Base-by-base conservation (phyloP, 1,284 basidiomycete species). In the Thelephora terrestris region DNA sequence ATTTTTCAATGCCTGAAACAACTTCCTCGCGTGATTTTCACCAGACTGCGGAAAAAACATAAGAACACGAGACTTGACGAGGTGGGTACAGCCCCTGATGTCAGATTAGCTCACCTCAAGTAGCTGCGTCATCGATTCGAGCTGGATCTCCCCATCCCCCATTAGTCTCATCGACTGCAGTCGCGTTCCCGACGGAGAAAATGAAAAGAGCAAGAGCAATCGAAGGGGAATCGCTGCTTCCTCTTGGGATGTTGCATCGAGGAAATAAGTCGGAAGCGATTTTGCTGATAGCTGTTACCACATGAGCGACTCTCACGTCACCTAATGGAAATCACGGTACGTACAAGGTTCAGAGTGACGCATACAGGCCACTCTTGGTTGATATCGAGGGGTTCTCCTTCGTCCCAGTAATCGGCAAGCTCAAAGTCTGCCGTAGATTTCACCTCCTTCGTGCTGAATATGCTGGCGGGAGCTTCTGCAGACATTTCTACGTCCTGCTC, bases 391-490 rank as follows among this genome's bases (percentile, higher is more conserved):
- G 68, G 63, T 49, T 81, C 81, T 0, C 88, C 88, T 56, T 89
- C 86, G 54, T 88, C 87, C 85, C 85, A 88, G 53, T 81, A 86
- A 63, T 91, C 87, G 14, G 78, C 73, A 18, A 91, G 69, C 64
- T 91, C 88, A 58, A 91, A 91, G 60, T 91, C 88, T 3, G 74
- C 74, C 4, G 80, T 81, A 7, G 62, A 64, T 25, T 53, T 60
- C 47, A 72, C 62, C 12, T 66, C 63, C 10, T 76, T 70, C 14
- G 77, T 83, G 56, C 79, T 78, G 43, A 86, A 74, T 0, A 75
- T 76, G 53, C 79, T 81, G 9, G 48, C 38, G 0, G 42, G 23
- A 17, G 64, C 68, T 45, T 66, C 61, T 25, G 20, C 39, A 9
- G 20, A 21, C 16, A 21, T 42, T 48, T 77, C 77, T 3, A 75